A percentile compares a stretch with the other conserved stretches of the same genome.
These are phyloP conservation scores for Triticum dicoccoides DNA, from an alignment of 176 grass and related monocot species.

Conservation along the genomic window DNA sequence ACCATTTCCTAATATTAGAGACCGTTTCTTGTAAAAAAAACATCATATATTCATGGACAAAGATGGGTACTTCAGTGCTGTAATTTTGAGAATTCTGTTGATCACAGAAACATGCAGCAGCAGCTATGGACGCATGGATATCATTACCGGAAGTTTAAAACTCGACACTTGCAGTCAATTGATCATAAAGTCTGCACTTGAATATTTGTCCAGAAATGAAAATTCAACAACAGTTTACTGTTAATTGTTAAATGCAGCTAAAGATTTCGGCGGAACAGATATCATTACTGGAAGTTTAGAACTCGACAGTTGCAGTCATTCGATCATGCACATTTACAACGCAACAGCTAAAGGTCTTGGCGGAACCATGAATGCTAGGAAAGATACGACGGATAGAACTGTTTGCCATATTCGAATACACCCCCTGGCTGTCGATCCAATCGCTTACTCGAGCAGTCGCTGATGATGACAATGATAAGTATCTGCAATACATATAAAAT, in stretches of 20 bases:
- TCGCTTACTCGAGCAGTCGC: conserved; percentile 71
- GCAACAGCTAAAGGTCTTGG: conserved; percentile 41
- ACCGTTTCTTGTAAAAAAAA: background rate
- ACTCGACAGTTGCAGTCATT: background rate
- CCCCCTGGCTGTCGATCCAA: conserved; percentile 49
- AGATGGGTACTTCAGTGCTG: background rate
- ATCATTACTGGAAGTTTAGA: conserved; percentile 10
- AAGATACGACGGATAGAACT: conserved; percentile 56
- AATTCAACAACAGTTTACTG: background rate
- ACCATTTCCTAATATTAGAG: too few species aligned
- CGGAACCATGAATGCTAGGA: conserved; percentile 62
- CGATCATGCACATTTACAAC: conserved; percentile 1
- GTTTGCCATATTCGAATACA: conserved; percentile 46
- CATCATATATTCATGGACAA: background rate
- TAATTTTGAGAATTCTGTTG: background rate
- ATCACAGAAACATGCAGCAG: background rate
- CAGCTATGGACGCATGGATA: background rate
- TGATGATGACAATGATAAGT: conserved; percentile 78
- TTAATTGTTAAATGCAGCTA: conserved; percentile 22
- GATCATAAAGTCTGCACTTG: conserved; percentile 1
- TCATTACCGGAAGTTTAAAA: conserved; percentile 6
- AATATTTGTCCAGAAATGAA: background rate
- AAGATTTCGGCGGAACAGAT: conserved; percentile 47
- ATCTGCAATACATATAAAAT: conserved; percentile 17
- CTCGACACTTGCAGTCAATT: background rate